Conservation (phyloP, 2,329 filamentous ascomycete genomes). For the Paecilomyces formosus region DNA sequence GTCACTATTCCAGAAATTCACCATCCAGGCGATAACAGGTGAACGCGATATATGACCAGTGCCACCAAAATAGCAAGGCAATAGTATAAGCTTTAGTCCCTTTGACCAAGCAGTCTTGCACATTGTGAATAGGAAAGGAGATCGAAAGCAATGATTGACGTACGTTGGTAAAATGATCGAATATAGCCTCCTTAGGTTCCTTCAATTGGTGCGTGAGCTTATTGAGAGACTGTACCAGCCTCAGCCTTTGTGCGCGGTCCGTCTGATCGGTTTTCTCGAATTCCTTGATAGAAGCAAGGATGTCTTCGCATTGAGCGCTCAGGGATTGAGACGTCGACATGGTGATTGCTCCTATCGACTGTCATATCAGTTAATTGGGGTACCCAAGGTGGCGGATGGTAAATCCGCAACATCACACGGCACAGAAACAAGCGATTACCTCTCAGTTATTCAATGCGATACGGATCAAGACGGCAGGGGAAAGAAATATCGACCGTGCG, state of each 20-base stretch:
- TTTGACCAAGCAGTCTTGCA: background rate
- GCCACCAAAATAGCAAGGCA: too few species aligned
- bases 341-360: background rate
- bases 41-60: too few species aligned
- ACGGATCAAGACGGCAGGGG: background rate
- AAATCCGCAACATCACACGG: background rate
- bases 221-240: constrained; percentile 7
- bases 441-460: background rate
- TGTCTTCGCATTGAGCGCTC: constrained; percentile 6
- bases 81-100: background rate
- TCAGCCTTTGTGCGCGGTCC: constrained; percentile 7
- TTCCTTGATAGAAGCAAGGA: constrained; percentile 6
- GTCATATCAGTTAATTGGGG: background rate
- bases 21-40: too few species aligned
- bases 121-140: background rate
- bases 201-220: constrained; percentile 14
- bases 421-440: background rate
- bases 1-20: background rate
- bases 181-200: constrained; percentile 17
- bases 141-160: background rate
- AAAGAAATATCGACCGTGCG: background rate
- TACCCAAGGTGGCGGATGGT: background rate
- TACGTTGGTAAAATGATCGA: constrained; percentile 19
- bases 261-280: constrained; percentile 4
- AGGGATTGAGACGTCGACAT: constrained; percentile 1